Base-by-base conservation (phyloP, 148 eudicot genomes). In the Mesembryanthemum crystallinum region DNA sequence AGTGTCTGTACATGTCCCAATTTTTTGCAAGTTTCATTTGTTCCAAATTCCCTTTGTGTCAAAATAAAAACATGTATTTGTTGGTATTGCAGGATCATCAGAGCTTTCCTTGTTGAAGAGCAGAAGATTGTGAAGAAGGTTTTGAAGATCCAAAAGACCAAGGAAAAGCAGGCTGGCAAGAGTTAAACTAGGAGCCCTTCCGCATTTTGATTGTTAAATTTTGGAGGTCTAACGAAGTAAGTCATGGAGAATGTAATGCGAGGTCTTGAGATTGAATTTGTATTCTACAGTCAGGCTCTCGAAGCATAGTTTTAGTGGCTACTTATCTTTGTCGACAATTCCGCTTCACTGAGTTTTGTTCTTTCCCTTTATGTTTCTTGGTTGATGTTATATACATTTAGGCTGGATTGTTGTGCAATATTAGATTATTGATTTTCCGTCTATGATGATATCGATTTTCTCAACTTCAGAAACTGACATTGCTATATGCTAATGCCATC, bases 91-190 rank as follows among this genome's bases (percentile, higher is more conserved):
- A 90, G 96, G 86, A 91, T 91, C 82, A 86, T 91, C 1, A 79
- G 96, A 79, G 96, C 96, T 42, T 91, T 91, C 76, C 83, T 91
- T 4, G 88, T 91, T 17, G 96, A 91, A 76, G 96, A 91, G 79
- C 96, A 91, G 45, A 91, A 91, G 92, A 91, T 89, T 47, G 92
- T 89, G 76, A 90, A 90, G 84, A 91, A 91, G 86, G 96, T 91
- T 30, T 80, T 91, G 91, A 91, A 91, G 88, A 91, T 91, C 78
- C 96, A 91, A 77, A 89, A 91, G 75, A 30, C 88, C 75, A 91
- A 91, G 84, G 96, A 89, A 75, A 91, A 91, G 85, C 83, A 73
- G 55, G 87, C 90, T 28, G 58, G 83, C 58, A 87, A 84, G 87
- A 76, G 79, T 66, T 69, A 43, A 76, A 59, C 64, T 45, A 62